Percentiles rank a stretch among this genome's conserved stretches.
These are phyloP conservation scores for Candida endomychidarum DNA, from an alignment of 805 yeast species.

Conservation along the genomic window DNA sequence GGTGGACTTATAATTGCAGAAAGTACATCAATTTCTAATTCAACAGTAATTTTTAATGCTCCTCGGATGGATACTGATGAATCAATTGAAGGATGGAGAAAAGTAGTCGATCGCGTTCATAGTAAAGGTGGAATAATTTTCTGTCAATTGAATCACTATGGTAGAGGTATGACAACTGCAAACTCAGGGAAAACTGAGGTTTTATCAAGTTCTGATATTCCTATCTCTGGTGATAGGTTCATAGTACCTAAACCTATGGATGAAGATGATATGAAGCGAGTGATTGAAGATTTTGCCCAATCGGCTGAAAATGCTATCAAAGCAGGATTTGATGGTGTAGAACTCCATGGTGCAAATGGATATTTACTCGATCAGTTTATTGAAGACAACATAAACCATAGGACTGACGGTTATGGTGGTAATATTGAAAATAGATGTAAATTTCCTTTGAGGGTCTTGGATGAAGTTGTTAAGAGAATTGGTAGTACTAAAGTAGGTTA, in stretches of 20 bases:
- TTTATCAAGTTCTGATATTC: slow-evolving; percentile 4
- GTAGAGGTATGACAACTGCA: slow-evolving; percentile 34
- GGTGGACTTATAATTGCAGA: slow-evolving; percentile 38
- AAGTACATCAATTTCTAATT: slow-evolving; percentile 29
- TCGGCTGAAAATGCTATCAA: slow-evolving; percentile 22
- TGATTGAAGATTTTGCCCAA: slow-evolving; percentile 18
- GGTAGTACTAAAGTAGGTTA: slow-evolving; percentile 20
- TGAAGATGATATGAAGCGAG: slow-evolving; percentile 20
- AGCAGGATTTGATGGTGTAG: slow-evolving; percentile 28
- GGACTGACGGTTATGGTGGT: slow-evolving; percentile 30
- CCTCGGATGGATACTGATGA: slow-evolving; percentile 52
- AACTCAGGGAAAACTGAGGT: not conserved
- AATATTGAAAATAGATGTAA: slow-evolving; percentile 24
- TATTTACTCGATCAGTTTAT: slow-evolving; percentile 26
- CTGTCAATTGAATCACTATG: slow-evolving; percentile 55
- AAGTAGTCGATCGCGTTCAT: slow-evolving; percentile 47
- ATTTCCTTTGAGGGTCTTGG: slow-evolving; percentile 23
- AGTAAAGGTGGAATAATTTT: slow-evolving; percentile 40
- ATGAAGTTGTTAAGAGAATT: slow-evolving; percentile 17
- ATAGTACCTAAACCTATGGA: slow-evolving; percentile 9
- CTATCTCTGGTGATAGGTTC: slow-evolving; percentile 3
- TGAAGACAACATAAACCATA: slow-evolving; percentile 19
- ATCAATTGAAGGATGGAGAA: slow-evolving; percentile 52
- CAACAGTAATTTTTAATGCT: slow-evolving; percentile 39
- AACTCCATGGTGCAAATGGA: slow-evolving; percentile 30